These are phyloP conservation scores for Trichoderma koningiopsis DNA, from an alignment of 2,329 filamentous ascomycete genomes.

Conservation along the genomic window DNA sequence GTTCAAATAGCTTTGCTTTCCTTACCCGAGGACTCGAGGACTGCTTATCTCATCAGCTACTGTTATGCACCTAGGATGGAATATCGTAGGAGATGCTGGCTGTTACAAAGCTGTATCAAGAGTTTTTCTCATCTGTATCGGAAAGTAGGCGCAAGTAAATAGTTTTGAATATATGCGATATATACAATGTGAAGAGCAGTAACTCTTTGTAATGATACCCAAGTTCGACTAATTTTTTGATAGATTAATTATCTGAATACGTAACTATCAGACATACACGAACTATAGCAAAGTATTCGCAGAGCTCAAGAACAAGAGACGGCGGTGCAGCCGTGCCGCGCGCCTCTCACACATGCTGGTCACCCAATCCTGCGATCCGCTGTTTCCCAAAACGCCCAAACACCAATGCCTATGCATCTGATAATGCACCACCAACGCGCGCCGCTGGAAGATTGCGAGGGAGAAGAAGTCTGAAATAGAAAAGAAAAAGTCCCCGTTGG, in stretches of 20 bases:
- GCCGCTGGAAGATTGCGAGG: neutral
- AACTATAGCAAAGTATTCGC: neutral
- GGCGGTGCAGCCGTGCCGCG: neutral
- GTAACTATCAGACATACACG: neutral
- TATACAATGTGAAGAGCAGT: neutral
- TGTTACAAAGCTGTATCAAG: too few relatives aligned
- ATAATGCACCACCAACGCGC: neutral
- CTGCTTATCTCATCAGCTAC: too few relatives aligned
- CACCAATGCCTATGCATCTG: conserved; percentile 10
- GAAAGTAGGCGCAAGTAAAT: neutral
- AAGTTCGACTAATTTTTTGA: neutral
- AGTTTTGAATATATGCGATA: neutral
- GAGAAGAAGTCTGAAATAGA: neutral
- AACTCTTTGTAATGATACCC: neutral
- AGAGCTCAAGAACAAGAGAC: neutral
- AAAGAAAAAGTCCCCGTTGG: neutral
- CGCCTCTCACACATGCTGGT: neutral
- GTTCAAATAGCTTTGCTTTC: too few relatives aligned
- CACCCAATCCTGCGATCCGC: neutral
- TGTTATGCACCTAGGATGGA: too few relatives aligned
- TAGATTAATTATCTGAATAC: neutral
- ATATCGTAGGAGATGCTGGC: too few relatives aligned
- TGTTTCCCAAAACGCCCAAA: conserved; percentile 11
- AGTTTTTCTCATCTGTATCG: too few relatives aligned
- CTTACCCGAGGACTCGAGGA: too few relatives aligned